A percentile compares a stretch with the other conserved stretches of the same genome.
phyloP scores from a whole-genome alignment of 73 alveolate species.

The Durusdinium trenchii region DNA sequence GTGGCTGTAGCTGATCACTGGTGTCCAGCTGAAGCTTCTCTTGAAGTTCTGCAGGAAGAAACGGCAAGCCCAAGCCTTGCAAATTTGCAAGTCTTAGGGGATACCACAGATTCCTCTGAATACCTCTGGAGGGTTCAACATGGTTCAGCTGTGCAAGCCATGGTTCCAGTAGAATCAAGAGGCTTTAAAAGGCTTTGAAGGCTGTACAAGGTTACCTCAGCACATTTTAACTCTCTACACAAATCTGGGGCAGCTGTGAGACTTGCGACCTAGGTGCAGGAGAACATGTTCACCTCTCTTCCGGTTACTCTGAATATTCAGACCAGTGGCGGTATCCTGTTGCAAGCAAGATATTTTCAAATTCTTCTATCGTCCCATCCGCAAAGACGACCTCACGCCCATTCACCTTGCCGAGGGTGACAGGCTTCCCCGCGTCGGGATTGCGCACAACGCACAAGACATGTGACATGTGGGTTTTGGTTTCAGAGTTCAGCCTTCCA shows the following conservation, averaged over 20 bases:
- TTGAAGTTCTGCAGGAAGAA: neutral
- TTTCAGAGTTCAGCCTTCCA: too few species aligned
- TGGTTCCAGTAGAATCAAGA: neutral
- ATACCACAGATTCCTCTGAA: neutral
- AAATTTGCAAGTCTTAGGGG: neutral
- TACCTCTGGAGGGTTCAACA: neutral
- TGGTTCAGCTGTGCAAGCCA: neutral
- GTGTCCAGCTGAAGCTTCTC: neutral
- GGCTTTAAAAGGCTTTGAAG: neutral
- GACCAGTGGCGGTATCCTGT: constrained; percentile 70
- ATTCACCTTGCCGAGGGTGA: neutral
- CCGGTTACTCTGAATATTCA: neutral
- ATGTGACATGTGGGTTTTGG: too few species aligned
- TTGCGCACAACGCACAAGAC: too few species aligned
- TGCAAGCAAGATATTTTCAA: constrained; percentile 43
- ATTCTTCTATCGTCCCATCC: neutral
- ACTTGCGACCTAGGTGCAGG: too few species aligned
- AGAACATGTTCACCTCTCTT: neutral
- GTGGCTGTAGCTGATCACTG: constrained; percentile 71
- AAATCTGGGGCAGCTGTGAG: too few species aligned
- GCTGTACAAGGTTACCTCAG: neutral
- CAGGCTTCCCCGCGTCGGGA: too few species aligned
- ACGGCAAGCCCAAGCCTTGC: constrained; percentile 11
- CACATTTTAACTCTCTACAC: too few species aligned
- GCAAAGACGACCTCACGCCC: neutral